Conservation (phyloP, 352 stramenopile species). For the Lagenidium giganteum region DNA sequence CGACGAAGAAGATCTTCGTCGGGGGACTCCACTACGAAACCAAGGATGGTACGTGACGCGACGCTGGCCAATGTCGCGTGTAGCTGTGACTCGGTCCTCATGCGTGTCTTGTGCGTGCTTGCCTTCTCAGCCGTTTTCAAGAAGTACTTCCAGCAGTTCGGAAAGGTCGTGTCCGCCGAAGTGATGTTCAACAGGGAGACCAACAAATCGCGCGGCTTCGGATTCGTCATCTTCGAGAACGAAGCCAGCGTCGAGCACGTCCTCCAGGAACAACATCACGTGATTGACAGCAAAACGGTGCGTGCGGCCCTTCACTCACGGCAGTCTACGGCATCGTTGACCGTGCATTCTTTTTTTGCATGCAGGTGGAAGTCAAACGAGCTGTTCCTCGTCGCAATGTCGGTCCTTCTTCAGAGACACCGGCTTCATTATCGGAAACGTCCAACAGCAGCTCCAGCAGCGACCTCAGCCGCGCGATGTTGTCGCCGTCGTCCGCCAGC, state of each 20-base stretch:
- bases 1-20: slow-evolving; percentile 92
- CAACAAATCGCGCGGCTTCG: slow-evolving; percentile 92
- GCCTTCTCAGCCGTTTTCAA: slow-evolving; percentile 74
- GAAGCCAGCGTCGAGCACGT: slow-evolving; percentile 84
- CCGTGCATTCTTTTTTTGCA: neutral
- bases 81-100: slow-evolving; percentile 1
- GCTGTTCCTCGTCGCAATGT: slow-evolving; percentile 81
- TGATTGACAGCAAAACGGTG: slow-evolving; percentile 90
- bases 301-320: slow-evolving; percentile 1
- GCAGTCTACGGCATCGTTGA: neutral
- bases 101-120: neutral
- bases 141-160: slow-evolving; percentile 91
- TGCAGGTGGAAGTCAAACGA: slow-evolving; percentile 77
- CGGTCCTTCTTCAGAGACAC: slow-evolving; percentile 82
- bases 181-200: slow-evolving; percentile 95
- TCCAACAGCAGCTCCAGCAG: slow-evolving; percentile 58
- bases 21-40: slow-evolving; percentile 92
- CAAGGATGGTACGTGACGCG: slow-evolving; percentile 76
- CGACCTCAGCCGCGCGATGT: slow-evolving; percentile 24
- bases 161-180: slow-evolving; percentile 90
- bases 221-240: slow-evolving; percentile 92
- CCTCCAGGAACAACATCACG: slow-evolving; percentile 82
- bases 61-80: neutral
- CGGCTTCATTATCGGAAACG: slow-evolving; percentile 44
- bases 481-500: slow-evolving; percentile 26